Base-by-base conservation (phyloP, 2,329 filamentous ascomycete species). In the Ilyonectria sp. region DNA sequence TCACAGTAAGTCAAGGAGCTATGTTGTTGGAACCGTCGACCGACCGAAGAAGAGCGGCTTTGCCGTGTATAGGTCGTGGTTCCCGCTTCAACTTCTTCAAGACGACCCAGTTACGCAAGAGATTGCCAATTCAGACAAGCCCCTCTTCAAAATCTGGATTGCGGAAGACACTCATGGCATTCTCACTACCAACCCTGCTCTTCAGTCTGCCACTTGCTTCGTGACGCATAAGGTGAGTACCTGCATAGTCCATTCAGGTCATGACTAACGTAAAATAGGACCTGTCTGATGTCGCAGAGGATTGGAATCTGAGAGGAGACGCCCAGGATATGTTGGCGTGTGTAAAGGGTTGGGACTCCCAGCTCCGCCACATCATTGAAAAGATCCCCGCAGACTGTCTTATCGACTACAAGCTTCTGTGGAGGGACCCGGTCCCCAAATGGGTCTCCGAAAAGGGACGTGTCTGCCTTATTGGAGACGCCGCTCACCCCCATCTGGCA, bases 391-490 rank as follows among this genome's bases (percentile, higher is more conserved):
- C 44, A 3, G 61, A 63, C 4, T 58, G 54, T 13, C 46, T 63
- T 15, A 63, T 63, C 4, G 61, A 63, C 46, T 57, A 63, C 61
- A 63, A 63, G 19, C 53, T 63, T 15, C 46, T 63, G 2, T 63
- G 61, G 61, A 57, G 61, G 29, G 61, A 63, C 35, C 61, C 61
- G 4, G 54, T 63, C 2, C 10, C 53, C 15, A 33, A 43, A 29
- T 63, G 61, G 61, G 35, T 63, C 6, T 63, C 61, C 13, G 29
- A 31, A 6, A 40, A 44, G 4, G 61, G 61, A 6, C 61, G 61
- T 13, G 54, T 58, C 4, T 63, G 61, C 23, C 33, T 63, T 1
- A 35, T 63, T 33, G 61, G 61, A 7, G 61, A 63, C 29, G 53
- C 61, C 2, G 61, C 61, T 11, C 61, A 63, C 6, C 61, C 61